Base-by-base conservation (phyloP, 805 yeast species). In the Metschnikowia kofuensis region DNA sequence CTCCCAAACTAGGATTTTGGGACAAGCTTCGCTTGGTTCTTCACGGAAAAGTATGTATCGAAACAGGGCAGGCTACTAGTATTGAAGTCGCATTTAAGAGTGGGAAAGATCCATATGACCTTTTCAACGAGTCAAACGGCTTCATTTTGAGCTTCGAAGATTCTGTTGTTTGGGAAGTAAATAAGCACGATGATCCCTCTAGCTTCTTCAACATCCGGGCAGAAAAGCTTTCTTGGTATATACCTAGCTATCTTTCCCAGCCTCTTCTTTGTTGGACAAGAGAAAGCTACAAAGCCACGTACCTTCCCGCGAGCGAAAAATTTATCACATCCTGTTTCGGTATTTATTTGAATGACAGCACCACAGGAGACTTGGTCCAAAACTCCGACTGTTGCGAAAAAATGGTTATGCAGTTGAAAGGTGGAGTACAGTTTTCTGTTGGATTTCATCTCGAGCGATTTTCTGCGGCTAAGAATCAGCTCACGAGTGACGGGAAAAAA, bases 1-100 rank as follows among this genome's bases (percentile, higher is more conserved):
- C 96, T 1, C 78, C 81, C 4, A 86, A 85, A 56, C 68, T 89
- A 12, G 98, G 98, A 0, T 84, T 90, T 56, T 91, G 98, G 98
- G 98, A 91, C 66, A 92, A 90, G 63, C 66, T 89, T 28, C 70
- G 96, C 43, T 75, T 83, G 29, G 74, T 85, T 13, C 69, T 89
- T 57, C 97, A 91, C 68, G 96, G 96, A 0, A 77, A 80, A 15
- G 66, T 84, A 45, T 66, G 64, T 2, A 73, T 89, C 47, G 61
- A 67, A 13, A 78, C 87, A 75, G 66, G 67, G 2, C 65, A 78
- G 21, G 69, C 77, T 1, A 60, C 82, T 11, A 72, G 74, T 15
- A 71, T 87, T 39, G 78, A 81, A 48, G 76, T 85, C 7, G 75
- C 81, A 2, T 70, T 85, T 58, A 87, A 88, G 60, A 94, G 96